These are phyloP conservation scores for barrel medic (Medicago truncatula) DNA, from an alignment of 306 rosid genomes.

Conservation along the genomic window MtrunA17r5.0-ANR NC_053045.1:59743001-59743500, in stretches of 20 bases:
- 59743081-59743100: slow-evolving; percentile 26
- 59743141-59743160: slow-evolving; percentile 22
- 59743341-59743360: slow-evolving; percentile 9
- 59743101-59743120: slow-evolving; percentile 22
- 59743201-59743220: slow-evolving; percentile 1
- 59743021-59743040: slow-evolving; percentile 87
- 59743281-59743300: background rate
- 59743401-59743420: slow-evolving; percentile 19
- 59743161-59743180: slow-evolving; percentile 30
- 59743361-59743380: slow-evolving; percentile 28
- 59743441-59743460: slow-evolving; percentile 54
- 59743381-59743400: slow-evolving; percentile 23
- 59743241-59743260: slow-evolving; percentile 27
- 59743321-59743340: background rate
- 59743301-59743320: slow-evolving; percentile 29
- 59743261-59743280: slow-evolving; percentile 1
- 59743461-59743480: slow-evolving; percentile 88
- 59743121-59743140: background rate
- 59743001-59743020: slow-evolving; percentile 87
- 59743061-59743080: slow-evolving; percentile 18
- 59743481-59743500: slow-evolving; percentile 78
- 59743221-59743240: slow-evolving; percentile 20
- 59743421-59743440: slow-evolving; percentile 29
- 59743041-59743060: slow-evolving; percentile 71
- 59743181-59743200: slow-evolving; percentile 10